These are phyloP conservation scores for Paramecium sonneborni DNA, from an alignment of 73 alveolate genomes.

Conservation along the genomic window DNA sequence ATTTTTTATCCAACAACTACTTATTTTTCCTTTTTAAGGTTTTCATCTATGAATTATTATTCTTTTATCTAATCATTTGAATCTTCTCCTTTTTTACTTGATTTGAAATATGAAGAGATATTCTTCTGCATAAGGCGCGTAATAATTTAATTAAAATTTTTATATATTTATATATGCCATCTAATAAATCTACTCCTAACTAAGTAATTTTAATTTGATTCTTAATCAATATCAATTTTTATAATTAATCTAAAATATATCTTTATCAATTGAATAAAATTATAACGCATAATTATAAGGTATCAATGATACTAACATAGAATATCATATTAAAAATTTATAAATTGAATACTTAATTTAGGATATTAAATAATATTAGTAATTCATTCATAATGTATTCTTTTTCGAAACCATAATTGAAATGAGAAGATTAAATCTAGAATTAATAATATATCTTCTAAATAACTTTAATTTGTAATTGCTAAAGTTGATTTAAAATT, in stretches of 20 bases:
- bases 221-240: too few relatives aligned
- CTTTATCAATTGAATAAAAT: neutral
- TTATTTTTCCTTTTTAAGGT: neutral
- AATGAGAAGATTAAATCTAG: neutral
- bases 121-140: conserved; percentile 7
- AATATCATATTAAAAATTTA: neutral
- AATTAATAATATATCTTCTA: neutral
- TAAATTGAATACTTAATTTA: neutral
- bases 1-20: neutral
- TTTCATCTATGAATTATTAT: neutral
- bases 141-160: neutral
- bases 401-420: neutral
- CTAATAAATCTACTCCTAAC: neutral
- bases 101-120: neutral
- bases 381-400: neutral
- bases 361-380: neutral
- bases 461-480: neutral
- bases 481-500: neutral
- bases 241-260: too few relatives aligned
- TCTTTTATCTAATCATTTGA: neutral
- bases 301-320: conserved; percentile 24
- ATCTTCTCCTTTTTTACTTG: neutral
- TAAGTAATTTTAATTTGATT: too few relatives aligned
- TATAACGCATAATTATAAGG: conserved; percentile 33
- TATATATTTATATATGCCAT: neutral